Percentiles rank a stretch among this genome's conserved stretches.
These are phyloP conservation scores for Rosa persica DNA, from an alignment of 306 rosid species.

Conservation along the genomic window DNA sequence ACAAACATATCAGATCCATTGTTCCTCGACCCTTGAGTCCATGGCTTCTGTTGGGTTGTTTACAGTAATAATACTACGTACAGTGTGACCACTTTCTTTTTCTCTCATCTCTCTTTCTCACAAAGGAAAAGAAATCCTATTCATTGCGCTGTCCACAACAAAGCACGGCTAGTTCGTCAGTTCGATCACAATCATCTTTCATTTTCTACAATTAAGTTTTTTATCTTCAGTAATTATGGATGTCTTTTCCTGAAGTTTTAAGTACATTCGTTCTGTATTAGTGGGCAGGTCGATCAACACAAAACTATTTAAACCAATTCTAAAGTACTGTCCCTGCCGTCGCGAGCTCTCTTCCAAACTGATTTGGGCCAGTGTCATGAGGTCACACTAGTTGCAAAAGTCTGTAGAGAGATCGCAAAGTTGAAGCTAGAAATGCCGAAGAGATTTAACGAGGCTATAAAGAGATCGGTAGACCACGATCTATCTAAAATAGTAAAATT, in stretches of 20 bases:
- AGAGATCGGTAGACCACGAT: too few species aligned
- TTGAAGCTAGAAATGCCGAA: neutral
- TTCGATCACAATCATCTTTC: neutral
- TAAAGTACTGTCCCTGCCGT: neutral
- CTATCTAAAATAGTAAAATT: too few species aligned
- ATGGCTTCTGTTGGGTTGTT: neutral
- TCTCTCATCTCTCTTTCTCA: neutral
- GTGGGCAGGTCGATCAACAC: neutral
- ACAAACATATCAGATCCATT: neutral
- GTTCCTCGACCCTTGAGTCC: neutral
- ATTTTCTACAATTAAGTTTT: neutral
- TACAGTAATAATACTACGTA: neutral
- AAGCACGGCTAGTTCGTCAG: neutral
- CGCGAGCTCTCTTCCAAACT: neutral
- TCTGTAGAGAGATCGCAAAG: too few species aligned
- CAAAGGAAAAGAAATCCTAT: neutral
- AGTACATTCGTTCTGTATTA: neutral
- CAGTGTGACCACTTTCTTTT: neutral
- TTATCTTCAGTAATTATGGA: neutral
- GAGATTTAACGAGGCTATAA: neutral
- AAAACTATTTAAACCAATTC: neutral
- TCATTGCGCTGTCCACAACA: neutral
- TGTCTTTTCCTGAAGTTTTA: neutral
- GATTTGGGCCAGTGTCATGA: neutral
- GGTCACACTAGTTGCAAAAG: too few species aligned